A percentile compares a stretch with the other conserved stretches of the same genome.
phyloP scores from a whole-genome alignment of 2,329 filamentous ascomycete genomes.

The Annulohypoxylon truncatum region DNA sequence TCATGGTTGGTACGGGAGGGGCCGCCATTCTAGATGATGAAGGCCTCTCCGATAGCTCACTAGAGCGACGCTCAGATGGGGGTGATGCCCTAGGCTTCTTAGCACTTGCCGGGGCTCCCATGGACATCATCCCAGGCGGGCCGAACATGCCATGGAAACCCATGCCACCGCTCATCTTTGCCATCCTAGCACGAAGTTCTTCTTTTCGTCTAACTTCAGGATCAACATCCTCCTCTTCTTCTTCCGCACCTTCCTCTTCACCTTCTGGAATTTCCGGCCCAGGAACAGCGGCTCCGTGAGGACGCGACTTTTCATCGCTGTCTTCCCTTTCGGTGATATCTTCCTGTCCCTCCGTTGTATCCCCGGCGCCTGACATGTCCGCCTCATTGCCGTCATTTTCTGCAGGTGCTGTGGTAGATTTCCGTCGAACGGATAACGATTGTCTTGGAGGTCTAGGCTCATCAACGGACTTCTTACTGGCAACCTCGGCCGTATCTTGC shows the following conservation, averaged over 20 bases:
- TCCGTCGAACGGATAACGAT: conserved; percentile 62
- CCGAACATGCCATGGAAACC: conserved; percentile 89
- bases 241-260: conserved; percentile 78
- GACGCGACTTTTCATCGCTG: conserved; percentile 69
- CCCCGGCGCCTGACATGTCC: conserved; percentile 72
- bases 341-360: conserved; percentile 71
- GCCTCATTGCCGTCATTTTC: conserved; percentile 72
- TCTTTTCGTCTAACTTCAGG: conserved; percentile 86
- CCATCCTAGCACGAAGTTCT: conserved; percentile 94
- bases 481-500: conserved; percentile 60
- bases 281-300: conserved; percentile 54
- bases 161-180: conserved; percentile 98
- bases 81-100: conserved; percentile 67
- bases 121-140: conserved; percentile 73
- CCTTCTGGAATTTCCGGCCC: conserved; percentile 58
- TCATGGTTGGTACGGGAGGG: conserved; percentile 68
- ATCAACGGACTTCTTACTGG: conserved; percentile 64
- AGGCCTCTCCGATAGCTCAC: conserved; percentile 57
- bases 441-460: conserved; percentile 55
- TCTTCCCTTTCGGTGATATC: conserved; percentile 79
- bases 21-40: conserved; percentile 58
- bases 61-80: conserved; percentile 55
- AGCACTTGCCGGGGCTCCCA: conserved; percentile 60
- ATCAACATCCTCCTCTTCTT: conserved; percentile 87
- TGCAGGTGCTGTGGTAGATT: conserved; percentile 60